Percentiles rank a stretch among this genome's conserved stretches.
phyloP scores from a whole-genome alignment of 768 basidiomycete genomes.

The Suillus weaverae region DNA sequence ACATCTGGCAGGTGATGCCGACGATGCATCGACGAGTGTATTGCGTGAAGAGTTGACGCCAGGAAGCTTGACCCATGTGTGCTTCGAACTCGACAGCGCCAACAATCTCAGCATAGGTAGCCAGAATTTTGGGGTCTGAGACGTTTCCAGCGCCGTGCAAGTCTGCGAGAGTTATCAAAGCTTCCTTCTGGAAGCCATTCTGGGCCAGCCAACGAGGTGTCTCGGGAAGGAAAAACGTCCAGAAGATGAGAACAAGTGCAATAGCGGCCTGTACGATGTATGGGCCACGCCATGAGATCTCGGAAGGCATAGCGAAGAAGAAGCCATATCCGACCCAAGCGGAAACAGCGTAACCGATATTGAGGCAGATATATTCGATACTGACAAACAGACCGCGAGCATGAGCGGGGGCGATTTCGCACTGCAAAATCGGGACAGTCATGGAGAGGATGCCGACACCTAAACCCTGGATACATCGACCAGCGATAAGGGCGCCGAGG shows the following conservation, averaged over 20 bases:
- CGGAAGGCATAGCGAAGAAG: conserved; percentile 45
- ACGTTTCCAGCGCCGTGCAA: conserved; percentile 52
- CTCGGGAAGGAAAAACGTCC: conserved; percentile 51
- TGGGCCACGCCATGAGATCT: conserved; percentile 57
- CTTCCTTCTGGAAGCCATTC: conserved; percentile 52
- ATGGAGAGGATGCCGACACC: conserved; percentile 53
- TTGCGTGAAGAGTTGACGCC: conserved; percentile 49
- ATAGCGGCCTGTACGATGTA: conserved; percentile 54
- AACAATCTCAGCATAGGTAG: conserved; percentile 45
- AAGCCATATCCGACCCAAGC: conserved; percentile 53
- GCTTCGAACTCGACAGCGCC: conserved; percentile 40
- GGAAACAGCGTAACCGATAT: conserved; percentile 48
- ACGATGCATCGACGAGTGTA: conserved; percentile 51
- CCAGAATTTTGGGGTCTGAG: conserved; percentile 41
- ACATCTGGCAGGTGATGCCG: conserved; percentile 55
- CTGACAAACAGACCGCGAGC: conserved; percentile 54
- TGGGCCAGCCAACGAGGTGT: conserved; percentile 57
- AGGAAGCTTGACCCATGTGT: conserved; percentile 42
- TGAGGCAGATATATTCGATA: conserved; percentile 54
- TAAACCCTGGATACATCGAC: conserved; percentile 47
- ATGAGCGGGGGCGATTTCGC: conserved; percentile 47
- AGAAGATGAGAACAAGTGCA: conserved; percentile 44
- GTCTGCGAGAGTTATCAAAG: conserved; percentile 53
- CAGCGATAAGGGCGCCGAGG: conserved; percentile 39
- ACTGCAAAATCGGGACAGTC: conserved; percentile 50